These are phyloP conservation scores for Torulaspora maleeae DNA, from an alignment of 805 yeast genomes.

Conservation along the genomic window DNA sequence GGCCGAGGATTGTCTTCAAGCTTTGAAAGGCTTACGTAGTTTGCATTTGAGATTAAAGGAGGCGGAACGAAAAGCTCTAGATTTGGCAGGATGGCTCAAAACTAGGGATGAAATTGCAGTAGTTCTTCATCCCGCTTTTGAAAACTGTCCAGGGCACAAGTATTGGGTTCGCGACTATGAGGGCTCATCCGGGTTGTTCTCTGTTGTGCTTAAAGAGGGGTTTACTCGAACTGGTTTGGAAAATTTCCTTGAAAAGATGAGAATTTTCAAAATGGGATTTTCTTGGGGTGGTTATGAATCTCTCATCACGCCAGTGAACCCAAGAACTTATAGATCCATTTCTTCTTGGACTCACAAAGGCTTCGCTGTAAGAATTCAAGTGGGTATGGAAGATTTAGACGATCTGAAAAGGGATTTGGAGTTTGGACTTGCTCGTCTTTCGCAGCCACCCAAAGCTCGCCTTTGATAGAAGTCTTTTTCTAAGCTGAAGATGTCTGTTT, in stretches of 20 bases:
- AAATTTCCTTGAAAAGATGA: constrained; percentile 11
- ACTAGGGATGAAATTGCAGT: constrained; percentile 6
- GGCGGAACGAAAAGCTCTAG: constrained; percentile 7
- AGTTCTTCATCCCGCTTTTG: constrained; percentile 13
- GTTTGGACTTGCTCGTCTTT: no score
- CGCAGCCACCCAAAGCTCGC: no score
- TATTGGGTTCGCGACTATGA: constrained; percentile 4
- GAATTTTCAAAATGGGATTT: constrained; percentile 10
- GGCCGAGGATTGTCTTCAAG: constrained; percentile 12
- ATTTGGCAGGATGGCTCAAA: constrained; percentile 8
- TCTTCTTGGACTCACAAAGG: constrained; percentile 9
- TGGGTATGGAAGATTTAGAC: constrained; percentile 11
- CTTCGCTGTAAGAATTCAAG: constrained; percentile 10
- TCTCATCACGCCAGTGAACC: constrained; percentile 7
- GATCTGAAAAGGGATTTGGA: no score
- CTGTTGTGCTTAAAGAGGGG: constrained; percentile 10
- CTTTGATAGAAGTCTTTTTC: no score
- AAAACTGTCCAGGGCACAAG: constrained; percentile 13
- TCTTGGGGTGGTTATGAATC: constrained; percentile 18
- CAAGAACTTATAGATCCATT: constrained; percentile 1
- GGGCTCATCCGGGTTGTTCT: constrained; percentile 13
- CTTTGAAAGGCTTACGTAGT: constrained; percentile 11
- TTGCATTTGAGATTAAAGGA: constrained; percentile 9
- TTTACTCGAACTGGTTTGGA: constrained; percentile 2
- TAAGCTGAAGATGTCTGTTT: no score